These are phyloP conservation scores for Lichtheimia ornata DNA, from an alignment of 371 early-diverging fungal species.

Conservation along the genomic window DNA sequence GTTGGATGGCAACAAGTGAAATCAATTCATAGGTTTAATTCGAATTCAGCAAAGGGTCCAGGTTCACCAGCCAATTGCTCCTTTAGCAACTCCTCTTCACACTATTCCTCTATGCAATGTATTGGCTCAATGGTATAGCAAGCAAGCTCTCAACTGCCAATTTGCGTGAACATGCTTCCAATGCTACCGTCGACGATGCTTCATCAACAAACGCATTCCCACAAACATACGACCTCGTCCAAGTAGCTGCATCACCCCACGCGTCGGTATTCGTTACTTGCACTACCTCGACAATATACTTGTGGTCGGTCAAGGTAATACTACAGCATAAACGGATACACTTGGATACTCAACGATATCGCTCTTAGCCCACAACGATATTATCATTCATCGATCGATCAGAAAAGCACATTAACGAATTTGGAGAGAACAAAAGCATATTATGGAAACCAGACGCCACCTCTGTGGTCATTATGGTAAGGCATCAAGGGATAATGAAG, in stretches of 20 bases:
- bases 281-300: conserved; percentile 35
- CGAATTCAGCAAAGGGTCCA: no score
- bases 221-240: conserved; percentile 27
- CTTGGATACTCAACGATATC: background rate
- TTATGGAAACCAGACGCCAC: conserved; percentile 53
- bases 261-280: conserved; percentile 50
- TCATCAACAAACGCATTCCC: conserved; percentile 17
- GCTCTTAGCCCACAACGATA: conserved; percentile 37
- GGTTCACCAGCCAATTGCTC: no score
- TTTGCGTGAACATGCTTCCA: conserved; percentile 15
- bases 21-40: no score
- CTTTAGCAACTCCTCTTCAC: no score
- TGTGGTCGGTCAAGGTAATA: conserved; percentile 56
- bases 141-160: conserved; percentile 37
- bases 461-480: conserved; percentile 42
- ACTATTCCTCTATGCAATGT: conserved; percentile 28
- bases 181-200: conserved; percentile 11
- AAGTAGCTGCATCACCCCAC: conserved; percentile 36
- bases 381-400: conserved; percentile 52
- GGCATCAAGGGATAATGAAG: background rate
- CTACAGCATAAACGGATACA: background rate
- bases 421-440: conserved; percentile 43
- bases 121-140: conserved; percentile 55
- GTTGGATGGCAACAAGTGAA: no score
- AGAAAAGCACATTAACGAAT: conserved; percentile 45